These are phyloP conservation scores for Monilinia aucupariae DNA, from an alignment of 2,329 filamentous ascomycete species.

Conservation along the genomic window DNA sequence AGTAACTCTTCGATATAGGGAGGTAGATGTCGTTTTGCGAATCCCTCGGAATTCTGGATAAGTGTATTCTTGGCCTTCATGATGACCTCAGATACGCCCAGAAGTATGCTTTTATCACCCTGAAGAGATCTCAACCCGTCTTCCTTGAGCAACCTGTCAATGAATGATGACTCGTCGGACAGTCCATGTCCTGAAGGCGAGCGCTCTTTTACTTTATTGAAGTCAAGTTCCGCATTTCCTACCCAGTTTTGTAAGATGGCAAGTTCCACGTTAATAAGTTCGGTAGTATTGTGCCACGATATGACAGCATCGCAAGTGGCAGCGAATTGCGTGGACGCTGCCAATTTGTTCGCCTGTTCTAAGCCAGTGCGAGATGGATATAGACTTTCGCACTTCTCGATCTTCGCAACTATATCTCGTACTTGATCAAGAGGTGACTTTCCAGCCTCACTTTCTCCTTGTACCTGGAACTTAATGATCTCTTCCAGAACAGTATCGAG, in stretches of 20 bases:
- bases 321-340: slow-evolving; percentile 69
- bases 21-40: slow-evolving; percentile 83
- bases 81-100: slow-evolving; percentile 78
- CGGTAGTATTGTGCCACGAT: slow-evolving; percentile 94
- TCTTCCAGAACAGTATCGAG: slow-evolving; percentile 75
- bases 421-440: slow-evolving; percentile 87
- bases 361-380: slow-evolving; percentile 78
- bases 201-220: slow-evolving; percentile 66
- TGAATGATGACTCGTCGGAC: slow-evolving; percentile 84
- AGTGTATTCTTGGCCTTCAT: slow-evolving; percentile 88
- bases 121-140: slow-evolving; percentile 90
- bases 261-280: slow-evolving; percentile 92
- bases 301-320: slow-evolving; percentile 85
- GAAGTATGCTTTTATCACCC: slow-evolving; percentile 79
- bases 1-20: slow-evolving; percentile 95
- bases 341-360: slow-evolving; percentile 67
- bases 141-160: slow-evolving; percentile 92
- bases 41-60: slow-evolving; percentile 78
- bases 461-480: slow-evolving; percentile 89
- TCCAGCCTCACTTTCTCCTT: slow-evolving; percentile 81
- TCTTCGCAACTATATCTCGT: slow-evolving; percentile 79
- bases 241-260: slow-evolving; percentile 93
- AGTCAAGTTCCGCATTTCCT: slow-evolving; percentile 91
- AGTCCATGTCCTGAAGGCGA: slow-evolving; percentile 67
- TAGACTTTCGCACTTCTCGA: slow-evolving; percentile 79